Percentiles rank a stretch among this genome's conserved stretches.
phyloP scores from a whole-genome alignment of 2,329 filamentous ascomycete species.

The Cephalotrichum gorgonifer region DNA sequence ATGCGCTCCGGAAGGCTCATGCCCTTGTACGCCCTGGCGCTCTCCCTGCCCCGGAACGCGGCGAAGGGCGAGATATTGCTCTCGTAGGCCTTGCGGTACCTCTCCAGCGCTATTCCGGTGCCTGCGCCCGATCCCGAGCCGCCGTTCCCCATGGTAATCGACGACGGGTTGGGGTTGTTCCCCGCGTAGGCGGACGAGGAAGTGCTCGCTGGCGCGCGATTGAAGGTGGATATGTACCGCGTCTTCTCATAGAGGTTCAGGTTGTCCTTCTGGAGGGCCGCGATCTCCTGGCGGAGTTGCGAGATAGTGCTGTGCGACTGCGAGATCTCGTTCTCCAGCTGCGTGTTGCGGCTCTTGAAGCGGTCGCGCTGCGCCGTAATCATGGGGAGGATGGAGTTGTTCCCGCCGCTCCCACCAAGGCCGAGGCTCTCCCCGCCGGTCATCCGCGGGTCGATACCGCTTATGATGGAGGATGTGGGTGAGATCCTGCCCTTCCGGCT shows the following conservation, averaged over 20 bases:
- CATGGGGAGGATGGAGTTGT: conserved; percentile 87
- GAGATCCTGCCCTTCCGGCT: conserved; percentile 62
- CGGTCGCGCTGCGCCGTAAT: conserved; percentile 94
- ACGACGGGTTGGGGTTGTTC: conserved; percentile 65
- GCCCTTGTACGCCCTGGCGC: conserved; percentile 77
- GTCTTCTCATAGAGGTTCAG: conserved; percentile 96
- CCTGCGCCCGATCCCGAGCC: conserved; percentile 38
- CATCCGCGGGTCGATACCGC: conserved; percentile 71
- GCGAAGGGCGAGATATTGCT: conserved; percentile 93
- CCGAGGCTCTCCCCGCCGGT: conserved; percentile 45
- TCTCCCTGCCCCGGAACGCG: conserved; percentile 89
- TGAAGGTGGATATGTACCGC: conserved; percentile 90
- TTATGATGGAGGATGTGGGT: conserved; percentile 96
- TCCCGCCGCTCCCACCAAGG: not conserved
- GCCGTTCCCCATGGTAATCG: conserved; percentile 49
- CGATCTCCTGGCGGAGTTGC: conserved; percentile 79
- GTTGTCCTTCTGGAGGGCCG: conserved; percentile 91
- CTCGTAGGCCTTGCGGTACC: conserved; percentile 89
- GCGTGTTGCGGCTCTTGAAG: conserved; percentile 90
- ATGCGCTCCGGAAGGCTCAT: conserved; percentile 88
- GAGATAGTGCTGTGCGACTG: conserved; percentile 75
- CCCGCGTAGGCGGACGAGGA: conserved; percentile 56
- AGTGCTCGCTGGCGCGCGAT: conserved; percentile 50
- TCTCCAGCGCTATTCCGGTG: conserved; percentile 62
- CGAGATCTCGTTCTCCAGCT: conserved; percentile 83